Evolutionary conservation across 345 rosid genomes (phyloP).

Genomic region (Salix brachista): DNA sequence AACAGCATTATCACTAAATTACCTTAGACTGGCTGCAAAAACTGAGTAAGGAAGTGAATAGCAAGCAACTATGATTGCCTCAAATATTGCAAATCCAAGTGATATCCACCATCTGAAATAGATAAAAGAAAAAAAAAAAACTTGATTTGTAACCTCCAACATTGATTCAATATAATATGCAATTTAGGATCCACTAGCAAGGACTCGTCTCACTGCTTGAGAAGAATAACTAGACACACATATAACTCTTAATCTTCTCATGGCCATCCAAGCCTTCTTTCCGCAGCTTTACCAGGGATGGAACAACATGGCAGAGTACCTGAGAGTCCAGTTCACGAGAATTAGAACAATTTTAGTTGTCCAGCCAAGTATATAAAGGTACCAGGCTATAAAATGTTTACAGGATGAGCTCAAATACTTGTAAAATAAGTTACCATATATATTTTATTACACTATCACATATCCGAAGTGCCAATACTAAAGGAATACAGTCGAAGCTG

Average conservation of each 20-base stretch:
- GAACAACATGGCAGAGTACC: constrained; percentile 88
- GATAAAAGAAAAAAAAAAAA: constrained; percentile 1
- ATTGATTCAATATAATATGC: constrained; percentile 9
- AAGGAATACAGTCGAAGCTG: no score
- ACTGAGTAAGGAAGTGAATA: constrained; percentile 84
- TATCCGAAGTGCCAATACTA: no score
- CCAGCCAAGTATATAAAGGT: neutral
- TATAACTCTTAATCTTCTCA: constrained; percentile 97
- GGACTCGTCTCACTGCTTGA: constrained; percentile 65
- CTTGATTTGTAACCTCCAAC: neutral
- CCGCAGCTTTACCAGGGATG: constrained; percentile 84
- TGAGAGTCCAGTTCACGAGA: constrained; percentile 25
- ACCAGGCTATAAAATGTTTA: no score
- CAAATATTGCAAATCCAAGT: constrained; percentile 78
- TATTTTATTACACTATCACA: no score
- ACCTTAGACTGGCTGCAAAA: constrained; percentile 76
- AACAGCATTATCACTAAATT: constrained; percentile 16
- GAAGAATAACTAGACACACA: constrained; percentile 81
- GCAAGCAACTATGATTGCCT: constrained; percentile 72
- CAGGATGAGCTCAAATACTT: no score
- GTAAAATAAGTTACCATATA: no score
- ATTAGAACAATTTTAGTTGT: neutral
- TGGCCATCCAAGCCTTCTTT: constrained; percentile 97
- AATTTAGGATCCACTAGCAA: constrained; percentile 29
- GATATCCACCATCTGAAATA: constrained; percentile 92